Evolutionary conservation across 352 stramenopile species (phyloP).

Genomic region (Globisporangium splendens): DNA sequence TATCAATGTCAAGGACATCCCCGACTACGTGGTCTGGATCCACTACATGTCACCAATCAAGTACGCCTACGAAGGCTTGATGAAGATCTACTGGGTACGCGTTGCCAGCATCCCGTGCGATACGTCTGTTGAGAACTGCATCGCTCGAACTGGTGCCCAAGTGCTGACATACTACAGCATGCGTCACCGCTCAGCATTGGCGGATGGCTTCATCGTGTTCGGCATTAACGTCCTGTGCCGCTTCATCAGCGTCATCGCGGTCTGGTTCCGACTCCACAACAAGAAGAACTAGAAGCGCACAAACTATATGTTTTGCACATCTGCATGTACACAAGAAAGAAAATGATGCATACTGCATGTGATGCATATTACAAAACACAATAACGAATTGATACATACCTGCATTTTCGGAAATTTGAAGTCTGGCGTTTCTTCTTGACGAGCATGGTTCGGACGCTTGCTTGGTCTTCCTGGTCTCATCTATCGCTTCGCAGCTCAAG

Average conservation of each 20-base stretch:
- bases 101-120: background rate
- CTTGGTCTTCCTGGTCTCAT: too few species aligned
- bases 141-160: background rate
- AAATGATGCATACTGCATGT: constrained; percentile 3
- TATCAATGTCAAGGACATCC: constrained; percentile 34
- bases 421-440: too few species aligned
- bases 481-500: too few species aligned
- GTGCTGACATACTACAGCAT: constrained; percentile 7
- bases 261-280: background rate
- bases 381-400: background rate
- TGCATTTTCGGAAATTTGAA: too few species aligned
- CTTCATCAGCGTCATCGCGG: constrained; percentile 1
- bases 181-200: constrained; percentile 2
- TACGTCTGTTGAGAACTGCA: background rate
- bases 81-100: constrained; percentile 7
- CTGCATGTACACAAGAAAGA: background rate
- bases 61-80: constrained; percentile 35
- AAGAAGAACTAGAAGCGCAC: constrained; percentile 2
- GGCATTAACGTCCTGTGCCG: background rate
- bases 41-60: constrained; percentile 41
- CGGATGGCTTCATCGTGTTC: background rate
- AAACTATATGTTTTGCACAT: constrained; percentile 4
- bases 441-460: too few species aligned
- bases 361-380: too few species aligned
- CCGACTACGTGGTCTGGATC: constrained; percentile 38